Evolutionary conservation across 345 rosid species (phyloP), one percentile per base, ranked within the genome.

Genomic region (Brassica juncea): DNA sequence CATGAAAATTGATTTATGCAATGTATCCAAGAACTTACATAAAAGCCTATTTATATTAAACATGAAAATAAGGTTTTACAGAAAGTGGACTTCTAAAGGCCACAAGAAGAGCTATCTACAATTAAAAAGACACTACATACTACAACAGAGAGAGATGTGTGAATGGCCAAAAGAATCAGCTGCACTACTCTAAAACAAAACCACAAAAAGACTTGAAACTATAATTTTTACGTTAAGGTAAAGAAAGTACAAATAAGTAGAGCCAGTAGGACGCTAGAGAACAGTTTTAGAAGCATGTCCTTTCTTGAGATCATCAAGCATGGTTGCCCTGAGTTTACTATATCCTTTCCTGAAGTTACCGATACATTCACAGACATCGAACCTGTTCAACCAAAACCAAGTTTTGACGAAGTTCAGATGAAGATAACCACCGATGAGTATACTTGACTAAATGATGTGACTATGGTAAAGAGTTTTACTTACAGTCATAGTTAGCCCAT

Each of bases 401-500:
- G 49, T 39, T 58, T 16, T 15, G 28, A 0, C 2, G 12, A 28
- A 42, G 21, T 61, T 76, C 23, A 72, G 34, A 68, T 30, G 12
- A 66, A 44, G 62, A 58, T 31, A 23, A 23, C 25, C 25, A 42
- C 4, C 31, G 1, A 71, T 16, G n/a, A 68, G 35, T 42, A 52
- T 14, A 27, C 35, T 47, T 66, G 8, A 5, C 2, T 58, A 47
- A 34, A 35, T 68, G 77, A 8, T 47, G 62, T 30, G 47, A 16
- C 28, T 71, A 1, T 9, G 4, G 21, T 4, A 59, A 59, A 23
- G 9, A 11, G 39, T 62, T 65, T 44, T 82, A 87, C 98, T 93
- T 88, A 95, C 99, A 93, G 61, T 95, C 92, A 70, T 91, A 95
- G 61, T 88, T 81, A 66, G 98, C 81, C 98, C 99, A 95, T 80